Conservation (phyloP, 1,284 basidiomycete genomes). For the Boletus semigastroideus region DNA sequence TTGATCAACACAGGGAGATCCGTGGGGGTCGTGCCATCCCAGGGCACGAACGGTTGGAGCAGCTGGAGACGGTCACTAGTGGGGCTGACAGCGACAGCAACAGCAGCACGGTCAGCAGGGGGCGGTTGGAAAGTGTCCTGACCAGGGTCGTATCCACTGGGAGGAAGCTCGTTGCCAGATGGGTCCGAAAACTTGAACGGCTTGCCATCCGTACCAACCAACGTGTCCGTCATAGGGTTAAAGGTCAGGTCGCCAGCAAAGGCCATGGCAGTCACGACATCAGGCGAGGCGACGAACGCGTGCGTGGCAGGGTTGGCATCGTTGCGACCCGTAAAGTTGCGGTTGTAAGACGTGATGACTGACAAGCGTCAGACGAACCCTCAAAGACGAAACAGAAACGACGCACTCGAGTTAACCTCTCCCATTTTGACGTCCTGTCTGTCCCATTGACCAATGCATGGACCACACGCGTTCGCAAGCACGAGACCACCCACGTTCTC, state of each 20-base stretch:
- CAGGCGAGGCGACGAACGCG: constrained; percentile 98
- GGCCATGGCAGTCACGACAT: constrained; percentile 96
- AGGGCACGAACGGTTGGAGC: constrained; percentile 86
- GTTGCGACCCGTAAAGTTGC: constrained; percentile 99
- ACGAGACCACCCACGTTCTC: constrained; percentile 90
- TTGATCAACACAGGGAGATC: constrained; percentile 96
- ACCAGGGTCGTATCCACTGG: constrained; percentile 94
- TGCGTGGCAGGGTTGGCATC: constrained; percentile 99
- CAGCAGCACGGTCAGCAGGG: constrained; percentile 80
- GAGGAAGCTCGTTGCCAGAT: constrained; percentile 88
- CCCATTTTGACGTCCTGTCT: constrained; percentile 96
- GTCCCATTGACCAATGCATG: constrained; percentile 99
- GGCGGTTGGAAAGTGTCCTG: constrained; percentile 97
- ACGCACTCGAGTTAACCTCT: constrained; percentile 88
- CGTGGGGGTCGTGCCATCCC: constrained; percentile 91
- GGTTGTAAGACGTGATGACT: constrained; percentile 99
- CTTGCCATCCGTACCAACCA: constrained; percentile 92
- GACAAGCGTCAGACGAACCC: constrained; percentile 6
- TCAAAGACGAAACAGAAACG: not conserved
- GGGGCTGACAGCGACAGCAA: constrained; percentile 87
- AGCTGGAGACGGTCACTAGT: constrained; percentile 94
- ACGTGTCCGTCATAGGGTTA: constrained; percentile 93
- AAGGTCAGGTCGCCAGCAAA: constrained; percentile 95
- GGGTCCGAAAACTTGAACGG: constrained; percentile 96
- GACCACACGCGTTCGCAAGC: constrained; percentile 97